Conservation (phyloP, 805 yeast species). For the Candida boidinii region DNA sequence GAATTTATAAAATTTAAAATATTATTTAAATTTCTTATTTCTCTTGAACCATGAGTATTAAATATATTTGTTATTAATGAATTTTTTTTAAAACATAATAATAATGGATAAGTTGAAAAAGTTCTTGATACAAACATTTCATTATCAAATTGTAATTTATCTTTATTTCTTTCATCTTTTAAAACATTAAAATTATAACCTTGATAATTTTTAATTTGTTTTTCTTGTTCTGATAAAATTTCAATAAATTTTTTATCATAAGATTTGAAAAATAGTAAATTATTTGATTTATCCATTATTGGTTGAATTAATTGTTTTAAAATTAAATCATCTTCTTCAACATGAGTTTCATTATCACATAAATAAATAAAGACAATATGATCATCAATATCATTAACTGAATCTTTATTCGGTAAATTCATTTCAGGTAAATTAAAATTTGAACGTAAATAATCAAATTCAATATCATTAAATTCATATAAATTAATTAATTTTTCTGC, state of each 20-base stretch:
- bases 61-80: slow-evolving; percentile 42
- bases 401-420: slow-evolving; percentile 7
- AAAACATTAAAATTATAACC: slow-evolving; percentile 1
- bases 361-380: slow-evolving; percentile 45
- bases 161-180: not conserved
- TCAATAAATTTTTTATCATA: slow-evolving; percentile 33
- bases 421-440: slow-evolving; percentile 11
- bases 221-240: slow-evolving; percentile 32
- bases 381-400: slow-evolving; percentile 26
- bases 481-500: slow-evolving; percentile 39
- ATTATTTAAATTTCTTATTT: slow-evolving; percentile 41
- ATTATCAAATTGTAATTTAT: slow-evolving; percentile 28
- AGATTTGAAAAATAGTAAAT: slow-evolving; percentile 45
- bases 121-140: slow-evolving; percentile 42
- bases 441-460: slow-evolving; percentile 12
- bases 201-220: slow-evolving; percentile 2
- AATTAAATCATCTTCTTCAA: slow-evolving; percentile 55
- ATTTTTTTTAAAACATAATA: slow-evolving; percentile 52
- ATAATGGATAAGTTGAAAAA: slow-evolving; percentile 52
- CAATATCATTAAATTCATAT: slow-evolving; percentile 28
- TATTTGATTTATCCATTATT: slow-evolving; percentile 46
- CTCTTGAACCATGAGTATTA: slow-evolving; percentile 57
- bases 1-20: slow-evolving; percentile 42
- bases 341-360: slow-evolving; percentile 39
- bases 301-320: slow-evolving; percentile 55